Evolutionary conservation across 1,284 basidiomycete species (phyloP).

Genomic region (Cryptococcus sp.): DNA sequence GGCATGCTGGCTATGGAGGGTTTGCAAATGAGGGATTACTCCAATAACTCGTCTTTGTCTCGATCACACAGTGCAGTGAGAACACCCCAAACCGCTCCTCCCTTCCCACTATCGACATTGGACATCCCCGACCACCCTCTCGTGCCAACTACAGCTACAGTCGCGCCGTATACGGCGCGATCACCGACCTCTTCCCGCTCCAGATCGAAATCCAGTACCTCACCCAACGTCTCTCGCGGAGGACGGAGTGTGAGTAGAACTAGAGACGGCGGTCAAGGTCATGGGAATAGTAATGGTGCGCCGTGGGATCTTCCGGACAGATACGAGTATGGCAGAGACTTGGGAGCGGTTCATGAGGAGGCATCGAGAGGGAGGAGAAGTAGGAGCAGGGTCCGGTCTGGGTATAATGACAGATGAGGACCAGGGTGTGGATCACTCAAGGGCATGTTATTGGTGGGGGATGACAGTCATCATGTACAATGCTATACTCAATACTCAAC

Average conservation of each 20-base stretch:
- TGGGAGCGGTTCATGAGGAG: slow-evolving; percentile 21
- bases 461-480: background rate
- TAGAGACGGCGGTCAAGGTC: slow-evolving; percentile 3
- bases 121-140: background rate
- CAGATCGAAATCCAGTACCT: slow-evolving; percentile 10
- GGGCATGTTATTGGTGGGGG: background rate
- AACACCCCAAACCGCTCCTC: background rate
- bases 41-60: slow-evolving; percentile 1
- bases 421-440: background rate
- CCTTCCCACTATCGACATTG: background rate
- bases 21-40: slow-evolving; percentile 6
- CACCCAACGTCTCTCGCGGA: slow-evolving; percentile 11
- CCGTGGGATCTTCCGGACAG: slow-evolving; percentile 7
- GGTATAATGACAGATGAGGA: background rate
- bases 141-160: background rate
- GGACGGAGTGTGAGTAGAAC: slow-evolving; percentile 10
- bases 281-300: slow-evolving; percentile 1
- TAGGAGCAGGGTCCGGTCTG: slow-evolving; percentile 8
- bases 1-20: slow-evolving; percentile 6
- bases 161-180: background rate
- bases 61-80: slow-evolving; percentile 1
- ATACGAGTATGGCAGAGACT: slow-evolving; percentile 17
- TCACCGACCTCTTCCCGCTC: slow-evolving; percentile 7
- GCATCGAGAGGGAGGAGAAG: slow-evolving; percentile 12
- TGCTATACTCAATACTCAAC: background rate